These are phyloP conservation scores for Vicia faba DNA, from an alignment of 306 rosid species.

Conservation along the genomic window DNA sequence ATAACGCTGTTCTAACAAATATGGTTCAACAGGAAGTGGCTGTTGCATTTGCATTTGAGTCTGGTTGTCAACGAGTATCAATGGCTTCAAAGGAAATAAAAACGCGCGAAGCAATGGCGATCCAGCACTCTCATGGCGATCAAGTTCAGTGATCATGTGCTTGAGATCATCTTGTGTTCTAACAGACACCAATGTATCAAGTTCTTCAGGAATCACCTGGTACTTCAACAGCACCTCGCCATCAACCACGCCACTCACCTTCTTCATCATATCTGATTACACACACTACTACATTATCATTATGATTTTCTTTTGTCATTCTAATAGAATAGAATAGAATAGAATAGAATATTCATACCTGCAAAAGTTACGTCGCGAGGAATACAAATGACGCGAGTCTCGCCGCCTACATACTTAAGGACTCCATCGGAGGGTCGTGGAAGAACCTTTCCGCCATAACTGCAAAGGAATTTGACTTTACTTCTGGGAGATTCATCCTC, in stretches of 20 bases:
- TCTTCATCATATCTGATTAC: conserved; percentile 65
- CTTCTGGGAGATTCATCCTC: conserved; percentile 51
- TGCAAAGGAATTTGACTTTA: conserved; percentile 73
- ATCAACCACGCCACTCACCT: conserved; percentile 48
- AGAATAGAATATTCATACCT: conserved; percentile 39
- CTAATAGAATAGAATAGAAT: background rate
- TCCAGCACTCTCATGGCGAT: conserved; percentile 52
- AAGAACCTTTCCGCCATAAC: conserved; percentile 85
- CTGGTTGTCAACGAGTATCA: conserved; percentile 43
- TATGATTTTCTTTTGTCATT: no score
- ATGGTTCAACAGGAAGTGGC: conserved; percentile 36
- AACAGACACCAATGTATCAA: conserved; percentile 67
- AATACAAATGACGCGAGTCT: conserved; percentile 72
- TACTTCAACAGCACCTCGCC: conserved; percentile 73
- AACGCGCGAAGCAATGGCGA: conserved; percentile 61
- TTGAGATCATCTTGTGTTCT: conserved; percentile 67
- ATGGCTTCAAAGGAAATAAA: conserved; percentile 55
- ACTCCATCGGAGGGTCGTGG: conserved; percentile 68
- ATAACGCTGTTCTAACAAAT: conserved; percentile 61
- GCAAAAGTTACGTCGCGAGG: conserved; percentile 55
- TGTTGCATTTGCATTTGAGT: background rate
- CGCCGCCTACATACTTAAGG: conserved; percentile 88
- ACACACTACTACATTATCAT: background rate
- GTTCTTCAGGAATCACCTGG: conserved; percentile 63
- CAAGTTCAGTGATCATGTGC: conserved; percentile 76